Evolutionary conservation across 1,284 basidiomycete species (phyloP), one percentile per base, ranked within the genome.

Genomic region (Athelia psychrophila): DNA sequence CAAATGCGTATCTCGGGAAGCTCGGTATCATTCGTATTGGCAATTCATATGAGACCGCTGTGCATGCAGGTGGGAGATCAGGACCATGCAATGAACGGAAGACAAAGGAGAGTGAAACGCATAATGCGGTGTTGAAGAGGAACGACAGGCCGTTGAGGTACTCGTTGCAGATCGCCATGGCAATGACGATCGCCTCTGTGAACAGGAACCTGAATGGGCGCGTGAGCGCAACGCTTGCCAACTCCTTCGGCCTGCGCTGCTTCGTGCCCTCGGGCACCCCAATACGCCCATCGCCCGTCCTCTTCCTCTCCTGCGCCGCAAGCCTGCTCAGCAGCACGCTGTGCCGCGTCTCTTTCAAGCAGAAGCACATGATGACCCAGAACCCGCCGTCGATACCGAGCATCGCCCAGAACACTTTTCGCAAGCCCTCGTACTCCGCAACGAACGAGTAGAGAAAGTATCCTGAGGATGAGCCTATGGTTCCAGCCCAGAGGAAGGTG

Each of bases 91-190:
- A 6, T 75, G 10, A 79, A 77, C 2, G 75, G 81, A 47, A 83
- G 80, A 1, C 78, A 5, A 30, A 30, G 5, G 27, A 30, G 19
- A 65, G 64, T 5, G 64, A 57, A 33, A 52, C 56, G 13, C 56
- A 47, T 50, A 63, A 58, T 24, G 67, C 56, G 38, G 67, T 71
- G 27, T 54, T 60, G 54, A 20, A 16, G 8, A 69, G 63, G 47
- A 82, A 68, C 24, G 78, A 76, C 5, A 79, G 69, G 2, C 85
- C 84, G 9, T 30, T 88, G 72, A 3, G 86, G 85, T 56, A 76
- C 73, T 16, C 79, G 79, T 32, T 78, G 83, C 52, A 86, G 80
- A 23, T 76, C 77, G 47, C 78, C 73, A 38, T 67, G 62, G 30
- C 68, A 60, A 50, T 68, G 68, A 12, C 66, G 65, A 23, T 68